Evolutionary conservation across 768 basidiomycete genomes (phyloP), one percentile per base, ranked within the genome.

Genomic region (Termitomyces sp.): DNA sequence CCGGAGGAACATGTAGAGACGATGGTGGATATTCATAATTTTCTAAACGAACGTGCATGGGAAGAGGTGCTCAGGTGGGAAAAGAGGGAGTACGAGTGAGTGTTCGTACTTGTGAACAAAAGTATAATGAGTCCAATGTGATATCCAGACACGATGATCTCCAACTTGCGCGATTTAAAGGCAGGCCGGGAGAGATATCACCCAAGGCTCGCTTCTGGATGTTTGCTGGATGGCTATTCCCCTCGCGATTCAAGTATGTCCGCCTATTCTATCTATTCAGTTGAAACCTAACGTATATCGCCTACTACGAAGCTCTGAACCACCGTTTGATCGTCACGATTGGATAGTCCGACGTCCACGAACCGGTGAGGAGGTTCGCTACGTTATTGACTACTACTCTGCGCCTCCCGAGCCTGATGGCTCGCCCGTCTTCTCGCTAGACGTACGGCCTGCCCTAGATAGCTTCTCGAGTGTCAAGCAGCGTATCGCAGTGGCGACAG

Each of bases 11-110:
- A 94, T 73, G 84, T 98, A 49, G 96, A 95, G 72, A 93, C 88
- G 31, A 97, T 99, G 92, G 97, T 99, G 48, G 88, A 94, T 63
- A 98, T 98, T 40, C 97, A 99, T 72, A 99, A 99, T 73, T 98
- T 96, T 67, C 73, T 99, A 73, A 98, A 99, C 69, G 97, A 99
- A 76, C 82, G 88, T 71, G 97, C 97, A 17, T 99, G 97, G 97
- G 77, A 85, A 56, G 94, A 98, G 74, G 96, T 99, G 3, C 72
- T 92, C 62, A 89, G 85, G 72, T 98, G 97, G 96, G 97, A 99
- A 76, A 84, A 83, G 71, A 79, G 86, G 68, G 74, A 75, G 60
- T 74, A 86, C 65, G 75, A 76, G 91, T 92, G 67, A 71, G 87
- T 79, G 8, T 51, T 7, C 31, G 56, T 45, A n/a, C 59, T 50